Conservation (phyloP, 768 basidiomycete genomes). For the Tulasnella calospora region DNA sequence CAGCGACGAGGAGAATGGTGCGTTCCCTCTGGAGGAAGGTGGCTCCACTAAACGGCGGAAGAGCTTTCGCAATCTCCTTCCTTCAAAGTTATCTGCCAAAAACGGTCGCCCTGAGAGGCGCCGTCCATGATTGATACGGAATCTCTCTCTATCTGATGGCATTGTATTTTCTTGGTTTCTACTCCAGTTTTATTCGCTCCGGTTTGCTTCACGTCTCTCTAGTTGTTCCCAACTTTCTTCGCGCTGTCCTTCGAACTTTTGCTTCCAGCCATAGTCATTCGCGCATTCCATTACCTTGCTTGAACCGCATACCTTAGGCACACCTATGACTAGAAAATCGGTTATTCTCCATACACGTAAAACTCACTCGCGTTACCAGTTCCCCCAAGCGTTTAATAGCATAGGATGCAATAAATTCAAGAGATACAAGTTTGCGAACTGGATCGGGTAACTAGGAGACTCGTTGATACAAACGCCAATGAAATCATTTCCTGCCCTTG, state of each 20-base stretch:
- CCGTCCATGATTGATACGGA: constrained; percentile 6
- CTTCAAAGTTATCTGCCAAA: not conserved
- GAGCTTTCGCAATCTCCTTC: constrained; percentile 15
- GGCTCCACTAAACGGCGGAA: constrained; percentile 5
- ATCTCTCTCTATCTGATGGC: not conserved
- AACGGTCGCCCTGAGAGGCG: constrained; percentile 15
- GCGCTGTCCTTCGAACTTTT: too few relatives aligned
- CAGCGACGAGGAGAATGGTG: constrained; percentile 20
- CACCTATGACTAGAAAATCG: too few relatives aligned
- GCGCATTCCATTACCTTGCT: too few relatives aligned
- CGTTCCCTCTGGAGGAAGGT: constrained; percentile 21
- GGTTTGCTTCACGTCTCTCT: not conserved
- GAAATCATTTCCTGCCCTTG: not conserved
- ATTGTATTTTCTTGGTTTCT: not conserved
- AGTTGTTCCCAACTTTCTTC: too few relatives aligned
- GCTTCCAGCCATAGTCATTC: too few relatives aligned
- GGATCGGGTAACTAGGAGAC: not conserved
- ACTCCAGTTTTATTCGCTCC: not conserved
- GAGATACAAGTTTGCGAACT: not conserved
- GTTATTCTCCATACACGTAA: too few relatives aligned
- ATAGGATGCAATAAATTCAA: too few relatives aligned
- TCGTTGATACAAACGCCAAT: not conserved
- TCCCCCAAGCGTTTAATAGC: too few relatives aligned
- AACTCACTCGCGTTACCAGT: too few relatives aligned
- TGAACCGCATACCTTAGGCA: too few relatives aligned